phyloP scores from a whole-genome alignment of 2,329 filamentous ascomycete species.

The Diaporthe sp. region DNA sequence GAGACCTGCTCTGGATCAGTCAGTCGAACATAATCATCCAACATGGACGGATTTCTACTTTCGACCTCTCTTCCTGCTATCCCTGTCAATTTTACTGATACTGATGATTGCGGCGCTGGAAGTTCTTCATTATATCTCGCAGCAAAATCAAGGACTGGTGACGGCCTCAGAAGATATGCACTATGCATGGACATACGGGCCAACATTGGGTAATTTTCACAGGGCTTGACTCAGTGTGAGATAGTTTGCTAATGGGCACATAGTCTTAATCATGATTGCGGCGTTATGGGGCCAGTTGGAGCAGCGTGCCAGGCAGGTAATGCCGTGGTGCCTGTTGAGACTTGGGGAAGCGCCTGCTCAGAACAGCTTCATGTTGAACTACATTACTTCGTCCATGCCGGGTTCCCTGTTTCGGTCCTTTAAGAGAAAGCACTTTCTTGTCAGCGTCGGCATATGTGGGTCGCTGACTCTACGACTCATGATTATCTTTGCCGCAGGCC shows the following conservation, averaged over 20 bases:
- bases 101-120: not conserved
- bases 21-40: not conserved
- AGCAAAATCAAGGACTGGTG: not conserved
- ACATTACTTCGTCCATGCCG: not conserved
- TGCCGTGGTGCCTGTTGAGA: not conserved
- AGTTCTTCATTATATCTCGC: not conserved
- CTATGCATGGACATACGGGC: not conserved
- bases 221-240: rapidly evolving
- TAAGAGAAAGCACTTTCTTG: not conserved
- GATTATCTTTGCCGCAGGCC: not conserved
- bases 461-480: not conserved
- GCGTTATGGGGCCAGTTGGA: not conserved
- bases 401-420: not conserved
- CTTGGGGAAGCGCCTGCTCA: not conserved
- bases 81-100: not conserved
- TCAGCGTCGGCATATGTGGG: not conserved
- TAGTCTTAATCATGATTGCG: not conserved
- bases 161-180: not conserved
- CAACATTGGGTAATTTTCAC: not conserved
- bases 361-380: not conserved
- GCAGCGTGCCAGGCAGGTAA: not conserved
- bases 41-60: not conserved
- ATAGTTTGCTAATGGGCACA: not conserved
- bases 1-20: not conserved
- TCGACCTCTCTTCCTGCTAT: not conserved